Base-by-base conservation (phyloP, 345 rosid genomes). In the Syzygium jambos region DNA sequence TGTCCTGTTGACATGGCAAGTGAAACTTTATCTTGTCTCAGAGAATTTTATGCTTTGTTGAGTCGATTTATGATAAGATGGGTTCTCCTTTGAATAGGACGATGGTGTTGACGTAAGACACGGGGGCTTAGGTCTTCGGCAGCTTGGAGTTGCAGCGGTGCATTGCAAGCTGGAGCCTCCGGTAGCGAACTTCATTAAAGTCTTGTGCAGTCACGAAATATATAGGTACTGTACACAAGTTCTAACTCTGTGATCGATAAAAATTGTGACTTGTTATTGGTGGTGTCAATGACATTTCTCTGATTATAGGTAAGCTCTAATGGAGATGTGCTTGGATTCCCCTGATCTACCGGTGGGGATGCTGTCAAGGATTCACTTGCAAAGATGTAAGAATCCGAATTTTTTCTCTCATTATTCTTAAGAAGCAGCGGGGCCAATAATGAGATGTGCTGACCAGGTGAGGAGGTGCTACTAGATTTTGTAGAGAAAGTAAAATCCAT, bases 1-100 rank as follows among this genome's bases (percentile, higher is more conserved):
- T 93, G 90, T 82, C 98, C 97, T 1, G 61, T 95, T 87, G 98
- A 95, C 91, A 97, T 95, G 98, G 98, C 96, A 89, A n/a, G 17
- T 80, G 17, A 12, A 52, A 30, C 2, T 29, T 19, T 30, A 9
- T 54, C 46, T 16, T 17, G 3, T n/a, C 51, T 52, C 86, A 11
- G 15, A 29, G 23, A 2, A 43, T 29, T 38, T 29, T 29, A 43
- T 54, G 63, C 87, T 23, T 52, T 61, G 16, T 27, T 6, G 16
- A 52, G 51, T 87, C 27, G 23, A 63, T 51, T 63, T 61, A 59
- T 51, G 52, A 14, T 78, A 54, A 49, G 68, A 63, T 16, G 43
- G 17, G 14, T 73, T 30, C 52, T 17, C n/a, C n/a, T 25, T 30
- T 43, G 38, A 23, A 21, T 30, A 95, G 98, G 98, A 95, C 90